phyloP scores from a whole-genome alignment of 768 basidiomycete genomes.

The Suillus americanus region DNA sequence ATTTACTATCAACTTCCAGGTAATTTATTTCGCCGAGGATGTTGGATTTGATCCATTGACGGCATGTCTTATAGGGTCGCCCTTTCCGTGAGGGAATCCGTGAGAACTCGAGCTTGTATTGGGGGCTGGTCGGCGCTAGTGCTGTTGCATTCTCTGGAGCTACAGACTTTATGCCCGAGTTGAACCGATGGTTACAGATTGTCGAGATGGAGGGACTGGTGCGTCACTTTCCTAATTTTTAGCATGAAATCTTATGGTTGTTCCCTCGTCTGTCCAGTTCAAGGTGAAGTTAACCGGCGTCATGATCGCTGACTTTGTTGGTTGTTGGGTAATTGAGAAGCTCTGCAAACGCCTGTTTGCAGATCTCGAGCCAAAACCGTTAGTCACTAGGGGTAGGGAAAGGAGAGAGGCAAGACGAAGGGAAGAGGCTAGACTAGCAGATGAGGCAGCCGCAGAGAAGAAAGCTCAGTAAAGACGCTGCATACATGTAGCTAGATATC shows the following conservation, averaged over 20 bases:
- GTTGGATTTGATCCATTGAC: background rate
- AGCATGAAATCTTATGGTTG: background rate
- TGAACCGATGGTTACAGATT: constrained; percentile 96
- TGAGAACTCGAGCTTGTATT: constrained; percentile 92
- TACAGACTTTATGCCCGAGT: constrained; percentile 91
- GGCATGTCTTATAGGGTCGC: constrained; percentile 57
- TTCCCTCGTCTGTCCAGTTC: constrained; percentile 54
- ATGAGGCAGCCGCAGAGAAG: constrained; percentile 29
- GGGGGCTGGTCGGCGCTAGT: constrained; percentile 86
- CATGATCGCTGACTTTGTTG: constrained; percentile 88
- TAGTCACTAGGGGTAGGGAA: constrained; percentile 84
- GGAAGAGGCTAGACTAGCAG: constrained; percentile 36
- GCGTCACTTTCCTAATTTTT: constrained; percentile 32
- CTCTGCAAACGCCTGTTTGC: constrained; percentile 87
- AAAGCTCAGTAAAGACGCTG: constrained; percentile 31
- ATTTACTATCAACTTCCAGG: constrained; percentile 97
- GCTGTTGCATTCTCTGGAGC: constrained; percentile 92
- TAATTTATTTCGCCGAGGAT: constrained; percentile 18
- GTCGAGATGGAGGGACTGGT: constrained; percentile 84
- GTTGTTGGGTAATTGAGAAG: constrained; percentile 83
- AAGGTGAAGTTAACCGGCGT: constrained; percentile 69
- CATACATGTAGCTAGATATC: background rate
- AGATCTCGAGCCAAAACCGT: constrained; percentile 77
- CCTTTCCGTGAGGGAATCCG: constrained; percentile 98
- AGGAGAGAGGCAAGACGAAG: constrained; percentile 63